Percentiles rank a stretch among this genome's conserved stretches.
phyloP scores from a whole-genome alignment of 208 protist species.

The Zelonia costaricensis region DNA sequence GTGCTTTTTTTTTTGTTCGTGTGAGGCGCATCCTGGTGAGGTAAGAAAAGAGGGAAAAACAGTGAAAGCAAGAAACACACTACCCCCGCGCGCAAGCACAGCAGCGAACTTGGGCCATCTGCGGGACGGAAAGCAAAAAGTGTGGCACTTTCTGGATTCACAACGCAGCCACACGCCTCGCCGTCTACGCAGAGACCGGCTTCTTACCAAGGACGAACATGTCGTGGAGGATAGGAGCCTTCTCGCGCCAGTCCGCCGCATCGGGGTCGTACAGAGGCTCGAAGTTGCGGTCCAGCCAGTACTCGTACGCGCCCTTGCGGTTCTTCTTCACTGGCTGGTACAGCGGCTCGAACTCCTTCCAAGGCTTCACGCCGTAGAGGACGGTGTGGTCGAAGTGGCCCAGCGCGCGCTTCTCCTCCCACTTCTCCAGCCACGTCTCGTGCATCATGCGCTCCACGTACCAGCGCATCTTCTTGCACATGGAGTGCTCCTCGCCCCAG shows the following conservation, averaged over 20 bases:
- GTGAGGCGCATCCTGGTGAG: too few species aligned
- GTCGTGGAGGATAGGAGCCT: slow-evolving; percentile 87
- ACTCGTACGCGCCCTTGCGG: slow-evolving; percentile 90
- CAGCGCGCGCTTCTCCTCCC: slow-evolving; percentile 87
- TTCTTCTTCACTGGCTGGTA: slow-evolving; percentile 91
- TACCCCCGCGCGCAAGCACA: too few species aligned
- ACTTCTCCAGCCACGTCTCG: slow-evolving; percentile 87
- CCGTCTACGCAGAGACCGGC: slow-evolving; percentile 53
- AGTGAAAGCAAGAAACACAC: too few species aligned
- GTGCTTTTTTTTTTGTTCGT: too few species aligned
- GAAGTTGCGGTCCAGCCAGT: slow-evolving; percentile 87
- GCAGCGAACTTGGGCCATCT: too few species aligned
- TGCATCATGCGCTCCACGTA: slow-evolving; percentile 92
- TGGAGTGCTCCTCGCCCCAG: slow-evolving; percentile 91
- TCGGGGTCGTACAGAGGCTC: slow-evolving; percentile 83
- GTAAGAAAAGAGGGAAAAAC: too few species aligned
- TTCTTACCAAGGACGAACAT: slow-evolving; percentile 91
- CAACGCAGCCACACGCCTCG: too few species aligned
- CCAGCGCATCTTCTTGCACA: slow-evolving; percentile 93
- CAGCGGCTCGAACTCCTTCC: slow-evolving; percentile 89
- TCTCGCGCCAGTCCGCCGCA: slow-evolving; percentile 79
- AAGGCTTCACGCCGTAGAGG: slow-evolving; percentile 87
- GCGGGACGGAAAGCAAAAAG: too few species aligned
- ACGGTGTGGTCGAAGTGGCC: slow-evolving; percentile 89
- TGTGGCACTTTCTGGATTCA: too few species aligned